Base-by-base conservation (phyloP, 2,329 filamentous ascomycete species). In the Aphanoascus verrucosus region DNA sequence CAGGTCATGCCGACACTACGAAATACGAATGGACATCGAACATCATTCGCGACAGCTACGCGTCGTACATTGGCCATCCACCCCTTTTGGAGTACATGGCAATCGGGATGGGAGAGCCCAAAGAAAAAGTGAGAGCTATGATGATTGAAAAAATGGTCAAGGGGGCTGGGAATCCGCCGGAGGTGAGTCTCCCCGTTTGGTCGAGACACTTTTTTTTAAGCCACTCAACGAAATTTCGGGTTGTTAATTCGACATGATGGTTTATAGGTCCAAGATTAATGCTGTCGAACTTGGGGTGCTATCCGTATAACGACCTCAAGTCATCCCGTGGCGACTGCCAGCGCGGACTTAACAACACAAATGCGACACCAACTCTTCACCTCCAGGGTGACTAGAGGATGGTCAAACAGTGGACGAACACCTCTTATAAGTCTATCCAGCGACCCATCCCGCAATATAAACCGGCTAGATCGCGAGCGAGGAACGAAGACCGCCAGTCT, bases 11-110 rank as follows among this genome's bases (percentile, higher is more conserved):
- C 42, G 93, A 98, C 74, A 97, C 91, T 12, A 94, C 89, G 23
- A 94, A 88, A 70, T 93, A 93, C 83, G 93, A 98, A 73, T 98
- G 90, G 89, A 85, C 85, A 49, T 90, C 86, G 56, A 98, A 97
- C 74, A 91, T 97, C 66, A 81, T 89, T 67, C 89, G 93, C 68
- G 93, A 98, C 74, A 94, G 85, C 19, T 90, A 91, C 67, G 82
- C 89, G 17, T 89, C 84, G 58, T 90, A 94, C 63, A 80, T 93
- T 59, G 93, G 93, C 17, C 93, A 98, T 67, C 86, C 89, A 14
- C 86, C 89, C 6, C 77, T 96, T 56, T 77, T 97, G 14, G 82
- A 86, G 38, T 96, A 95, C 69, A 89, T 96, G 76, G 80, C 86
- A 15, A 82, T 97, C 48, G 91, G 90, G 0, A 82, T 94, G 74